Evolutionary conservation across 805 yeast species (phyloP).

Genomic region (Zygosaccharomyces siamensis): DNA sequence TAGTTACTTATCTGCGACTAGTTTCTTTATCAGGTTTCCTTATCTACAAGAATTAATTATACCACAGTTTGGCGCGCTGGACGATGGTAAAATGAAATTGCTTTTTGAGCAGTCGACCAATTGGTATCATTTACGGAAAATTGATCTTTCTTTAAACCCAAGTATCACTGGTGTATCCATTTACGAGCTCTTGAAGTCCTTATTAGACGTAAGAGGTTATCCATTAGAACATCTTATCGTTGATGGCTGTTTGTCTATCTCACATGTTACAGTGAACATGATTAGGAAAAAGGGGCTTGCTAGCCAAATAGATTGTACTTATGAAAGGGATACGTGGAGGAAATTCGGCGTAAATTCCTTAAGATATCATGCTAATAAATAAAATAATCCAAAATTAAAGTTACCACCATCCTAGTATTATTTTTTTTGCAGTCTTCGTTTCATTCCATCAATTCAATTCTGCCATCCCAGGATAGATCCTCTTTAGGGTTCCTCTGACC

Average conservation of each 20-base stretch:
- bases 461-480: background rate
- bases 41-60: slow-evolving; percentile 22
- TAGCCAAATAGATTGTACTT: slow-evolving; percentile 24
- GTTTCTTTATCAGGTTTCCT: slow-evolving; percentile 13
- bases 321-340: slow-evolving; percentile 31
- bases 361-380: slow-evolving; percentile 12
- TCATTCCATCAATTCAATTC: background rate
- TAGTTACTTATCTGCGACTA: slow-evolving; percentile 13
- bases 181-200: slow-evolving; percentile 24
- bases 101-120: slow-evolving; percentile 14
- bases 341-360: slow-evolving; percentile 30
- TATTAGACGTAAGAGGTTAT: slow-evolving; percentile 13
- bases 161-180: slow-evolving; percentile 30
- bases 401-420: background rate
- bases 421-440: background rate
- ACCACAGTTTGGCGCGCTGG: slow-evolving; percentile 26
- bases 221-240: slow-evolving; percentile 23
- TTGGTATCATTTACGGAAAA: slow-evolving; percentile 15
- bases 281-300: slow-evolving; percentile 23
- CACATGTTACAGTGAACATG: slow-evolving; percentile 27
- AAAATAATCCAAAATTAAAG: background rate
- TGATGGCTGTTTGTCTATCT: slow-evolving; percentile 29
- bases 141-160: slow-evolving; percentile 33
- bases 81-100: slow-evolving; percentile 17
- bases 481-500: background rate